These are phyloP conservation scores for Solanum clarkiae DNA, from an alignment of 257 asterid genomes.

Conservation along the genomic window DNA sequence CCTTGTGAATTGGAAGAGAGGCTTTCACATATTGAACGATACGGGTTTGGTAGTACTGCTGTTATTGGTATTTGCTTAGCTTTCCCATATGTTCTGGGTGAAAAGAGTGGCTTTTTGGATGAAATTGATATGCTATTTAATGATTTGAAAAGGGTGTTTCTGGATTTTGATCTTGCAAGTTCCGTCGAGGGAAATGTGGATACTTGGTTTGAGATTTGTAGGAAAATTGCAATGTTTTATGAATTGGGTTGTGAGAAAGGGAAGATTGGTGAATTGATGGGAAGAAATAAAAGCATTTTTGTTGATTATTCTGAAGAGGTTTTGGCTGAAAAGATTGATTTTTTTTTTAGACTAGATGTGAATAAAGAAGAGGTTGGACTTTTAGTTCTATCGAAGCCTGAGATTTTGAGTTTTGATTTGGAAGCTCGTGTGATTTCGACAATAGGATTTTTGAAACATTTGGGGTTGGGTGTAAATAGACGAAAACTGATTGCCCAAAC, in stretches of 20 bases:
- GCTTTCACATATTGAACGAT: slow-evolving; percentile 17
- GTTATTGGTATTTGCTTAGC: slow-evolving; percentile 46
- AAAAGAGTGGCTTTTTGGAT: background rate
- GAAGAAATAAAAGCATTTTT: slow-evolving; percentile 28
- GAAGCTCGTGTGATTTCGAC: slow-evolving; percentile 31
- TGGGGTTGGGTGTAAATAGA: slow-evolving; percentile 25
- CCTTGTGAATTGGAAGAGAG: slow-evolving; percentile 8
- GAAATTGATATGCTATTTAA: slow-evolving; percentile 28
- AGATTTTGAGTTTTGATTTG: slow-evolving; percentile 25
- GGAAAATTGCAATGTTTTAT: slow-evolving; percentile 34
- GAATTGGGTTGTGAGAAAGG: slow-evolving; percentile 52
- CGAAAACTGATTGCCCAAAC: slow-evolving; percentile 20
- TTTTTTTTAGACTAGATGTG: slow-evolving; percentile 30
- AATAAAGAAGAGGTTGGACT: slow-evolving; percentile 30
- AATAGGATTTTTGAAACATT: slow-evolving; percentile 29
- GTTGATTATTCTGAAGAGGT: slow-evolving; percentile 33
- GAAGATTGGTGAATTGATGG: slow-evolving; percentile 40
- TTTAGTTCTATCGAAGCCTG: slow-evolving; percentile 44
- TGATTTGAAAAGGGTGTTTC: slow-evolving; percentile 34
- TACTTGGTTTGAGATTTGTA: slow-evolving; percentile 34
- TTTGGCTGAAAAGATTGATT: slow-evolving; percentile 34
- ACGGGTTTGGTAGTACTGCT: slow-evolving; percentile 24
- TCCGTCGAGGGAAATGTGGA: slow-evolving; percentile 34
- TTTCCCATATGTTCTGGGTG: slow-evolving; percentile 31
- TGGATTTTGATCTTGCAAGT: slow-evolving; percentile 30